Base-by-base conservation (phyloP, 129 eudicot genomes). In the Artemisia tridentata region DNA sequence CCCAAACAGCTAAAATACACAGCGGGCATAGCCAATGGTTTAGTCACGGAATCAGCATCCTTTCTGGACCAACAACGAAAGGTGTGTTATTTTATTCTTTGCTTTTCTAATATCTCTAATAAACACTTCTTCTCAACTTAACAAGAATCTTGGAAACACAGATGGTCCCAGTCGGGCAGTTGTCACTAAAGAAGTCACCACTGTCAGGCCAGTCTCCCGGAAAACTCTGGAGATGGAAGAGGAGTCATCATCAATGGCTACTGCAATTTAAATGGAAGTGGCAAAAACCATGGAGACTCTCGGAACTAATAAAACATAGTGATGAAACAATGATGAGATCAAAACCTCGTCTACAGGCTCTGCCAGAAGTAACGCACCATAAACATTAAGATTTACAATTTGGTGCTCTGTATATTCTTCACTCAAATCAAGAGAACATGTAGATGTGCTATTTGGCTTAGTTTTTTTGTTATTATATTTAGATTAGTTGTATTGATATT, bases 281-380 rank as follows among this genome's bases (percentile, higher is more conserved):
- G 99, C 99, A 95, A 72, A 95, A 95, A 71, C 99, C 99, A 9
- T 95, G 99, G 99, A 90, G 81, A 81, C 92, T 95, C 7, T 82
- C 96, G 2, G 97, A 95, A 55, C 92, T 75, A 85, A 84, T 95
- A 52, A 88, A 77, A 63, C 96, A 87, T 70, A 85, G 88, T 48
- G 96, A 95, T 77, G 97, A 90, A 78, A 95, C 96, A 0, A 72
- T 86, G 73, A 79, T 88, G 89, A 84, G 96, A 65, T 46, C 88
- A 19, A 84, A 68, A 71, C 88, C 85, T 41, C 96, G 92, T 59
- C 72, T 80, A 4, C 92, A 78, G 45, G 80, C 92, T 69, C 69
- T 85, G 43, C 82, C 92, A 9, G 86, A 84, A 65, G 78, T 69
- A 46, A 68, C 80, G 77, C 79, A 81, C 60, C 86, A 79, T 51